Evolutionary conservation across 2,329 filamentous ascomycete species (phyloP), one percentile per base, ranked within the genome.

Genomic region (Exophiala lecanii-corni): DNA sequence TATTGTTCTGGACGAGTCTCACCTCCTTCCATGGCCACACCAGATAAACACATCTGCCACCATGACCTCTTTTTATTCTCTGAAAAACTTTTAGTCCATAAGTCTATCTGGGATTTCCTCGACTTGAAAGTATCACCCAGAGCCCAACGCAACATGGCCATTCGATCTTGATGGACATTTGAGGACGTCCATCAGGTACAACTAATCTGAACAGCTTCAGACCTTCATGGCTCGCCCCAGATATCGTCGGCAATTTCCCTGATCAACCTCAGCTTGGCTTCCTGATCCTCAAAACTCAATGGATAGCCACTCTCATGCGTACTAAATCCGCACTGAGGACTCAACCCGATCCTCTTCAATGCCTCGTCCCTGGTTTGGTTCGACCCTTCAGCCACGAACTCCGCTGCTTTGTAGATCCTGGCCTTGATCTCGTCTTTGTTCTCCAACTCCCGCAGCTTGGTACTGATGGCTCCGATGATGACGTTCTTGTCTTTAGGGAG

Each of bases 251-350:
- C 82, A 51, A 86, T 76, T 56, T 76, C 67, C 53, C 82, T 73
- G 9, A 86, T 79, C 31, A 86, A 64, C 39, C 72, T 67, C 56
- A 86, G 62, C 68, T 86, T 86, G 59, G 74, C 76, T 65, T 73
- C 75, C 76, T 86, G 79, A 52, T 85, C 82, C 38, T 82, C 76
- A 45, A 77, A 66, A 7, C 69, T 73, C 32, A 86, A 63, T n/a
- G 75, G 71, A 58, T 86, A 86, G 0, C 82, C 83, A 53, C 72
- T 76, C 55, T 80, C 78, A 58, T 86, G 82, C 17, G 78, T 83
- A 21, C 81, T 82, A 61, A 82, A 82, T 9, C 79, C 79, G 58
- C 79, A 82, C 63, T 84, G 81, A 0, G 81, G 81, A 57, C 75
- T 80, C 13, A 84, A 70, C 36, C 70, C 70, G 34, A 86, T 64